Conservation (phyloP, 164 flowering plant genomes). For the Echeveria elegans region DNA sequence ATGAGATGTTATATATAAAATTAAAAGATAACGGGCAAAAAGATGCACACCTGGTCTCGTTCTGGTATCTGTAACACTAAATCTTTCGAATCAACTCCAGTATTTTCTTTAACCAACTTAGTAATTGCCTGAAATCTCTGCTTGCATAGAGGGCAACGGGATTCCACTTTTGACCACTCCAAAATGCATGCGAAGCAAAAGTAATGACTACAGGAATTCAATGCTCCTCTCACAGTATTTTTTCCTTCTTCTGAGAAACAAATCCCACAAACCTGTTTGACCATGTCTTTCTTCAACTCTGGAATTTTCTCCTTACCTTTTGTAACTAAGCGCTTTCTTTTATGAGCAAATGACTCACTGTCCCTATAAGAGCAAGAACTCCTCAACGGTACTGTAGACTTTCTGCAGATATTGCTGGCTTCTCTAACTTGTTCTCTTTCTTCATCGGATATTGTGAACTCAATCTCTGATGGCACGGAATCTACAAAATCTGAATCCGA, state of each 20-base stretch:
- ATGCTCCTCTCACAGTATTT: constrained; percentile 58
- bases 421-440: constrained; percentile 78
- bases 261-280: constrained; percentile 85
- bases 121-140: constrained; percentile 72
- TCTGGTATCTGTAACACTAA: constrained; percentile 57
- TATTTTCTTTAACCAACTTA: constrained; percentile 41
- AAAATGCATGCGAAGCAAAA: constrained; percentile 88
- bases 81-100: constrained; percentile 51
- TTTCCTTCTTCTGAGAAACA: constrained; percentile 88
- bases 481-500: constrained; percentile 64
- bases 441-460: constrained; percentile 82
- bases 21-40: not conserved
- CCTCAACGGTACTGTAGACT: constrained; percentile 26
- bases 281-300: constrained; percentile 32
- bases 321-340: constrained; percentile 21
- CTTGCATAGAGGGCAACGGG: constrained; percentile 96
- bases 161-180: constrained; percentile 98
- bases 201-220: constrained; percentile 78
- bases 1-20: too few relatives aligned
- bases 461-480: constrained; percentile 61
- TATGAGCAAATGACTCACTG: constrained; percentile 17
- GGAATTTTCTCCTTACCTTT: constrained; percentile 74
- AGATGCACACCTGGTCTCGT: constrained; percentile 76
- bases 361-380: constrained; percentile 30
- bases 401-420: constrained; percentile 37